Percentiles rank a stretch among this genome's conserved stretches.
Conservation (phyloP, 2,329 filamentous ascomycete genomes). For the Tolypocladium endophyticum region DNA sequence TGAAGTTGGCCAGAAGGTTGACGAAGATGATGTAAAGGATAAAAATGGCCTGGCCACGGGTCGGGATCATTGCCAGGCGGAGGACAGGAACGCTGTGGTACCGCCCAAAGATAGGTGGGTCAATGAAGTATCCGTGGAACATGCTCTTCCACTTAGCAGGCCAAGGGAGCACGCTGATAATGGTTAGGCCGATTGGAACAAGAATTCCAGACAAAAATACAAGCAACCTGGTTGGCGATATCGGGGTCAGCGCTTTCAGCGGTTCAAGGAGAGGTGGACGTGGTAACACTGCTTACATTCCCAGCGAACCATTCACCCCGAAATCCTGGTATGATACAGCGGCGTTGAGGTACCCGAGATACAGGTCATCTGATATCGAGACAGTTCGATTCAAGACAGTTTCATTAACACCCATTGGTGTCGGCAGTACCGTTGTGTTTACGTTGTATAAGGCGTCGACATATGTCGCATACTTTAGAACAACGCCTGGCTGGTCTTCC, state of each 20-base stretch:
- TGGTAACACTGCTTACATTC: background rate
- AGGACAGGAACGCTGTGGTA: constrained; percentile 11
- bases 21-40: constrained; percentile 27
- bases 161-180: background rate
- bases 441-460: background rate
- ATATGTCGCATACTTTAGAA: background rate
- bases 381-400: background rate
- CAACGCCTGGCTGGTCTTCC: background rate
- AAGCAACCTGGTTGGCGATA: background rate
- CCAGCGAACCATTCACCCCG: background rate
- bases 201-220: background rate
- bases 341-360: background rate
- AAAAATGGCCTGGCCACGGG: constrained; percentile 31
- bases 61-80: constrained; percentile 22
- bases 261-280: no score
- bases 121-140: constrained; percentile 15
- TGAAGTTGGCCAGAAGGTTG: constrained; percentile 22
- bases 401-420: background rate
- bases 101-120: constrained; percentile 13
- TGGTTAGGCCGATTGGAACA: background rate
- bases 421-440: background rate
- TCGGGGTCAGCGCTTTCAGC: background rate
- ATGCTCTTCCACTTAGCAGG: constrained; percentile 5
- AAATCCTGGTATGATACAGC: background rate
- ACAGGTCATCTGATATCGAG: background rate